A percentile compares a stretch with the other conserved stretches of the same genome.
phyloP scores from a whole-genome alignment of 164 flowering plant genomes.

The Cinnamomum chago region DNA sequence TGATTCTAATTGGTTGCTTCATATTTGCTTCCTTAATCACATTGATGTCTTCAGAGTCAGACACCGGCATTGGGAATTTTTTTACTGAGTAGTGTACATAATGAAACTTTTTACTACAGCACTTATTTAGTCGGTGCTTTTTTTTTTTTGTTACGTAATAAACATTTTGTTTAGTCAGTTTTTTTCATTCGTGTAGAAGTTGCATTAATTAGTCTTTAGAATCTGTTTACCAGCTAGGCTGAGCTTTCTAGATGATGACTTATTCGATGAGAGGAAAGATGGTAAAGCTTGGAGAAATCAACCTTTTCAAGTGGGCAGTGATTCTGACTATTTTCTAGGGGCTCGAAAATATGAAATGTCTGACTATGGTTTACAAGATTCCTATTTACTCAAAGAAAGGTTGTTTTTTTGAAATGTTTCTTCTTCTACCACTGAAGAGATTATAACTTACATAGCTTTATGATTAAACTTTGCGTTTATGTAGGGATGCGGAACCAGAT shows the following conservation, averaged over 20 bases:
- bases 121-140: neutral
- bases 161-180: neutral
- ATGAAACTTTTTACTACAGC: neutral
- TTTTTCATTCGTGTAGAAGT: neutral
- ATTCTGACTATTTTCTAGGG: conserved; percentile 19
- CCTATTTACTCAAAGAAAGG: conserved; percentile 27
- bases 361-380: conserved; percentile 26
- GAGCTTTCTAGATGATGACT: conserved; percentile 24
- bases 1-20: too few species aligned
- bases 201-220: conserved; percentile 4
- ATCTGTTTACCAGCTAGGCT: conserved; percentile 20
- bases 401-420: conserved; percentile 9
- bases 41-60: too few species aligned
- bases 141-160: neutral
- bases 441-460: neutral
- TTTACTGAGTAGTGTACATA: neutral
- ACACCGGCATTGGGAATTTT: too few species aligned
- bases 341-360: conserved; percentile 12
- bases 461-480: conserved; percentile 12
- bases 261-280: conserved; percentile 23
- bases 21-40: too few species aligned
- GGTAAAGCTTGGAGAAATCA: conserved; percentile 15
- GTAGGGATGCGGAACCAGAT: conserved; percentile 23
- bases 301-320: conserved; percentile 19
- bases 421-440: conserved; percentile 5